Evolutionary conservation across 192 early-diverging fungal species (phyloP), one percentile per base, ranked within the genome.

Genomic region (Gonapodya prolifera): DNA sequence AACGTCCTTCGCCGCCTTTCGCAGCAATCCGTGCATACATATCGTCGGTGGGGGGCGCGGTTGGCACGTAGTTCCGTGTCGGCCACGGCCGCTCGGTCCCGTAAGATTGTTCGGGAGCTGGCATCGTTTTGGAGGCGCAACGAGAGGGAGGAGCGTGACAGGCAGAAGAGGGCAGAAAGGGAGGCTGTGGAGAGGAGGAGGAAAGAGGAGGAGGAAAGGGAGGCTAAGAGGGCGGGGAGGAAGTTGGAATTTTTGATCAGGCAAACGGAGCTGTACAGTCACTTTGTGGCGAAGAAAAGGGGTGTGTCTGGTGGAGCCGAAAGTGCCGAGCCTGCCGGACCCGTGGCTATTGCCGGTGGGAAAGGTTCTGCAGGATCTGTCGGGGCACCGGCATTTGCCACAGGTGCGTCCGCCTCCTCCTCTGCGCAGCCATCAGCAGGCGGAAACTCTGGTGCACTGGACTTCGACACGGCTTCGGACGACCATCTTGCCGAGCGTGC

Each of bases 241-340:
- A 96, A 96, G 80, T 88, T 96, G 75, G 94, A 96, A 80, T 96
- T 96, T 78, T 84, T 96, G 78, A 94, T 96, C 71, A 91, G 92
- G 0, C 95, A 96, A 79, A 96, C 95, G 0, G 95, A 96, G 77
- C 86, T 96, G 2, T 96, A 93, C 82, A 93, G 91, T 75, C 94
- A 95, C 84, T 96, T 96, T 84, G 90, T 95, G 70, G 93, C 92
- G 75, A 89, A 90, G 77, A 95, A 95, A 80, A 91, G 93, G 2
- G 83, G 80, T 30, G 84, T 81, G 33, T 73, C 34, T 1, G 2
- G 16, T 13, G n/a, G n/a, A n/a, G n/a, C n/a, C n/a, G n/a, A n/a
- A n/a, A n/a, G n/a, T n/a, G 18, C 1, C 0, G 17, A 70, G 70
- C 8, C 70, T 1, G 69, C 75, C 34, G 2, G 23, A 23, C 75